phyloP scores from a whole-genome alignment of 2,329 filamentous ascomycete genomes.

The Akanthomyces muscarius region DNA sequence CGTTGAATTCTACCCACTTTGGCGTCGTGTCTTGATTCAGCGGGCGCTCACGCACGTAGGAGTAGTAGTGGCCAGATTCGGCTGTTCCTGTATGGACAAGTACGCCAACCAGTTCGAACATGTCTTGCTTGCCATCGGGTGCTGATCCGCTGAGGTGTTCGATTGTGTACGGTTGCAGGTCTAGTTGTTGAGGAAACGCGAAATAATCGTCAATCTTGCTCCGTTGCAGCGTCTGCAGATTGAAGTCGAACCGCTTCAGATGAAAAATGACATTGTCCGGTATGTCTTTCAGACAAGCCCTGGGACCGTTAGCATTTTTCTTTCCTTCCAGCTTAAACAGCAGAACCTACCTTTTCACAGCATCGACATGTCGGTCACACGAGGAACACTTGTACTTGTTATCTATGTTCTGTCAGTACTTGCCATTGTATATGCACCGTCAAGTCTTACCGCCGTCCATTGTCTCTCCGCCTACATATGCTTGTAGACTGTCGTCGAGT shows the following conservation, averaged over 20 bases:
- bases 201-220: constrained; percentile 97
- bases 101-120: constrained; percentile 92
- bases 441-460: constrained; percentile 73
- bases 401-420: constrained; percentile 44
- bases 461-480: constrained; percentile 93
- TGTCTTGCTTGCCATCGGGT: constrained; percentile 57
- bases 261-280: constrained; percentile 95
- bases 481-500: constrained; percentile 81
- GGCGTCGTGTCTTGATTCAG: constrained; percentile 38
- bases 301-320: constrained; percentile 30
- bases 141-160: constrained; percentile 68
- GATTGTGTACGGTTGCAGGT: constrained; percentile 89
- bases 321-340: constrained; percentile 9
- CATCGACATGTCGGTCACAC: constrained; percentile 85
- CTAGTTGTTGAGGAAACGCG: constrained; percentile 75
- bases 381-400: constrained; percentile 98
- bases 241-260: constrained; percentile 83
- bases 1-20: constrained; percentile 90
- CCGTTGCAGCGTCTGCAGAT: constrained; percentile 69
- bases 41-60: constrained; percentile 81
- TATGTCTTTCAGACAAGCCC: constrained; percentile 85
- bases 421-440: constrained; percentile 22
- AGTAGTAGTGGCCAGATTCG: constrained; percentile 96
- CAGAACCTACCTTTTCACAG: constrained; percentile 69
- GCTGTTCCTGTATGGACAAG: constrained; percentile 91